phyloP scores from a whole-genome alignment of 257 asterid species.

The Ophiorrhiza pumila region DNA sequence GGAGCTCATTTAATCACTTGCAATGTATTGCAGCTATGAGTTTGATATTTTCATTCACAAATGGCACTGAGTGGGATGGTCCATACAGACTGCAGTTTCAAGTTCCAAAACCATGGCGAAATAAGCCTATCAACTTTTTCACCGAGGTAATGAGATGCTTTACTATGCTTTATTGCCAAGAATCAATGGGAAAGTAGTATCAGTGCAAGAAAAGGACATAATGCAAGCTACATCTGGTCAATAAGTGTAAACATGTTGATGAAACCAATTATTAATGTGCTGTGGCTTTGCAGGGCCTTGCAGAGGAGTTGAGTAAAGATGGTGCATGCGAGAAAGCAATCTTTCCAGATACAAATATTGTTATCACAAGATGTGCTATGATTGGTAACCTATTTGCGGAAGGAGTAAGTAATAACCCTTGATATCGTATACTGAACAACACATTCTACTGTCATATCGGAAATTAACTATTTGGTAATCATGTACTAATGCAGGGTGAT shows the following conservation, averaged over 20 bases:
- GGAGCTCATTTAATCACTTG: neutral
- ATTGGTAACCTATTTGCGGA: conserved; percentile 58
- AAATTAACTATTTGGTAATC: neutral
- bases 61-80: conserved; percentile 85
- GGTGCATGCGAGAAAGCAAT: conserved; percentile 86
- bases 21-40: conserved; percentile 56
- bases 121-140: conserved; percentile 58
- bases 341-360: conserved; percentile 60
- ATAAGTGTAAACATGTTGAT: neutral
- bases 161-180: neutral
- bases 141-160: conserved; percentile 37
- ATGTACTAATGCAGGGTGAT: conserved; percentile 58
- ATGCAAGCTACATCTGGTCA: neutral
- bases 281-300: conserved; percentile 54
- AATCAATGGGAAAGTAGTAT: neutral
- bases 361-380: conserved; percentile 65
- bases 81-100: conserved; percentile 78
- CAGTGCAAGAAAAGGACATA: neutral
- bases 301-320: conserved; percentile 65
- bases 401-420: conserved; percentile 56
- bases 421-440: neutral
- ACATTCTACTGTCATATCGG: neutral
- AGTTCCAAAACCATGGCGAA: conserved; percentile 72
- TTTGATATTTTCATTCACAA: conserved; percentile 85
- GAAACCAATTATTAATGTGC: neutral